phyloP scores from a whole-genome alignment of 2,329 filamentous ascomycete species.

The Trichoderma citrinoviride region DNA sequence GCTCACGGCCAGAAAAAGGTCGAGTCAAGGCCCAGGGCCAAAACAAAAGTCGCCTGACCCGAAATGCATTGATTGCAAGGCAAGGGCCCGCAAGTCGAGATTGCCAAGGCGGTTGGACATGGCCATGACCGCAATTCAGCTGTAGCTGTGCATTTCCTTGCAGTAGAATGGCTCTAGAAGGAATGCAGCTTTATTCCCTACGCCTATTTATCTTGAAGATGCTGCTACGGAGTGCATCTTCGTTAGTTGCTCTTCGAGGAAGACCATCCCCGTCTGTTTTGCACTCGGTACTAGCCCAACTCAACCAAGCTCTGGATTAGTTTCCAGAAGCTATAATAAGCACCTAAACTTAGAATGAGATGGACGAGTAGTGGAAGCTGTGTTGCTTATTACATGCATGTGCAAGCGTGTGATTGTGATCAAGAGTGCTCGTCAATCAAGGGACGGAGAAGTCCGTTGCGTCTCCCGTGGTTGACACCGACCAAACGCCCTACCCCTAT shows the following conservation, averaged over 20 bases:
- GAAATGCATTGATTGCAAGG: slow-evolving; percentile 4
- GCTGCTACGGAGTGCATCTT: too few species aligned
- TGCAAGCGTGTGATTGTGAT: background rate
- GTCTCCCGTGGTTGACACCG: background rate
- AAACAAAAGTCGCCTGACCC: slow-evolving; percentile 16
- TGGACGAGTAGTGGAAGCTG: background rate
- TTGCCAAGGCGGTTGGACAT: slow-evolving; percentile 1
- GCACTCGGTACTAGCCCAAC: background rate
- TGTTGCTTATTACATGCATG: slow-evolving; percentile 4
- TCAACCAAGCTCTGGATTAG: background rate
- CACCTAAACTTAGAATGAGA: background rate
- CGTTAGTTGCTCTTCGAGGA: too few species aligned
- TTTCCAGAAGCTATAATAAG: background rate
- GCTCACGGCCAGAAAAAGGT: background rate
- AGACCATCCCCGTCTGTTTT: background rate
- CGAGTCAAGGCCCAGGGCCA: background rate
- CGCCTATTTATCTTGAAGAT: background rate
- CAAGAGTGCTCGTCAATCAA: background rate
- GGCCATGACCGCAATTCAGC: background rate
- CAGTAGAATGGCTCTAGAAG: slow-evolving; percentile 8
- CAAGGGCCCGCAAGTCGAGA: slow-evolving; percentile 7
- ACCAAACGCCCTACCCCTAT: background rate
- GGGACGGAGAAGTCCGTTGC: slow-evolving; percentile 7
- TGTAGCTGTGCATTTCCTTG: background rate
- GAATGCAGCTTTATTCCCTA: background rate